phyloP scores from a whole-genome alignment of 768 basidiomycete species.

The Phaeotremella skinneri region DNA sequence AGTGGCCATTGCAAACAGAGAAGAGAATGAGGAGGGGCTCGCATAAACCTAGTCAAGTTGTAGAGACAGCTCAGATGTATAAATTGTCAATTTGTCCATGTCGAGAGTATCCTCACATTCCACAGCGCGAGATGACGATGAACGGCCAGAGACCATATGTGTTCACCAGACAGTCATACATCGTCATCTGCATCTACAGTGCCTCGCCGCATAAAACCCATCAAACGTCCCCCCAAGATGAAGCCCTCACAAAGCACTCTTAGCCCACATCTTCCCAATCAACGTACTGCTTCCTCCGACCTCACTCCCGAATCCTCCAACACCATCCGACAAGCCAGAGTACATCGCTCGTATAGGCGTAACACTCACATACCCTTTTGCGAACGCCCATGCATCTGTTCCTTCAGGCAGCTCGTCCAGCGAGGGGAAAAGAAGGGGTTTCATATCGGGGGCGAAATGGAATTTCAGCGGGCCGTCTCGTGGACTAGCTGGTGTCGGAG shows the following conservation, averaged over 20 bases:
- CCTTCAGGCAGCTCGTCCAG: constrained; percentile 65
- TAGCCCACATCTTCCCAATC: constrained; percentile 1
- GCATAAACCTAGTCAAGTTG: too few species aligned
- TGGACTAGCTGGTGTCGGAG: constrained; percentile 8
- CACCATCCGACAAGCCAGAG: constrained; percentile 18
- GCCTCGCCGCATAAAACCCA: too few species aligned
- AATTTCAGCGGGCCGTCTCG: constrained; percentile 58
- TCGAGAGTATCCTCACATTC: too few species aligned
- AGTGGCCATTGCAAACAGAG: background rate
- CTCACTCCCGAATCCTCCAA: constrained; percentile 27
- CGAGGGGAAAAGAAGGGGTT: constrained; percentile 64
- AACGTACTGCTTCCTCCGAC: background rate
- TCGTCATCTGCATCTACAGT: too few species aligned
- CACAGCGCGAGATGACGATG: too few species aligned
- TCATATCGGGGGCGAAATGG: constrained; percentile 72
- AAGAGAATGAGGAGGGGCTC: background rate
- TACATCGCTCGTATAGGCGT: constrained; percentile 35
- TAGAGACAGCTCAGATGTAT: too few species aligned
- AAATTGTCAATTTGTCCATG: too few species aligned
- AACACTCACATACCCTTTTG: constrained; percentile 37
- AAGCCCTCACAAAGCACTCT: constrained; percentile 1
- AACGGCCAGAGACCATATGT: too few species aligned
- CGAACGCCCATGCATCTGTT: constrained; percentile 61
- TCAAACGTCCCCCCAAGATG: too few species aligned
- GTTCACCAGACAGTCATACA: background rate